Evolutionary conservation across 441 rosid species (phyloP), one percentile per base, ranked within the genome.

Genomic region (Bocquillonia castaneifolia): DNA sequence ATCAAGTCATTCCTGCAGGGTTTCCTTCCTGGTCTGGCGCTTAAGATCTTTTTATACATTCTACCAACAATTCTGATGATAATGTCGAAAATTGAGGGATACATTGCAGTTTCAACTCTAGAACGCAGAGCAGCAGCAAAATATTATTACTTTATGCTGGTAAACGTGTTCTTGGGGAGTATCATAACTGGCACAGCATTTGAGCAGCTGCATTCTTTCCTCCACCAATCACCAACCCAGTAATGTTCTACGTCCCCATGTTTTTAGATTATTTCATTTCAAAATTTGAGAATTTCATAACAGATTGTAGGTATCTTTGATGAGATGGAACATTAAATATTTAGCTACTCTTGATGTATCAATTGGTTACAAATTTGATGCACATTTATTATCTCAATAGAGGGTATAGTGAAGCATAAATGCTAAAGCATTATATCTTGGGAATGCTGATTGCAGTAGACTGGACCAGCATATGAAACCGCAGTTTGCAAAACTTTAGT

Each of bases 1-100:
- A 81, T 93, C 78, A 93, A 93, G 83, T 93, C 98, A 42, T 91
- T 93, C 82, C 90, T 91, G 55, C 98, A 93, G 74, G 97, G 98
- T 72, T 93, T 93, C 71, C 92, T 93, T 45, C 98, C 98, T 1
- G 97, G 97, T 76, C 88, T 93, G 44, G 97, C 93, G 58, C 88
- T 93, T 56, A 91, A 93, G 76, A 77, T 91, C 51, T 93, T 93
- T 78, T 57, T 93, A 76, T 86, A 76, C 76, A 74, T 93, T 73
- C 92, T 93, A 44, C 97, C 96, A 0, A 74, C 88, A 1, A 63
- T 93, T 61, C 66, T 91, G 77, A 79, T 93, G 85, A 65, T 93
- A 59, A 89, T 93, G 98, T 93, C 98, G 1, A 91, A 91, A 83
- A 85, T 93, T 56, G 97, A 93, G 77, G 98, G 97, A 55, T 88